Conservation (phyloP, 2,329 filamentous ascomycete genomes). For the Achaetomium macrosporum region DNA sequence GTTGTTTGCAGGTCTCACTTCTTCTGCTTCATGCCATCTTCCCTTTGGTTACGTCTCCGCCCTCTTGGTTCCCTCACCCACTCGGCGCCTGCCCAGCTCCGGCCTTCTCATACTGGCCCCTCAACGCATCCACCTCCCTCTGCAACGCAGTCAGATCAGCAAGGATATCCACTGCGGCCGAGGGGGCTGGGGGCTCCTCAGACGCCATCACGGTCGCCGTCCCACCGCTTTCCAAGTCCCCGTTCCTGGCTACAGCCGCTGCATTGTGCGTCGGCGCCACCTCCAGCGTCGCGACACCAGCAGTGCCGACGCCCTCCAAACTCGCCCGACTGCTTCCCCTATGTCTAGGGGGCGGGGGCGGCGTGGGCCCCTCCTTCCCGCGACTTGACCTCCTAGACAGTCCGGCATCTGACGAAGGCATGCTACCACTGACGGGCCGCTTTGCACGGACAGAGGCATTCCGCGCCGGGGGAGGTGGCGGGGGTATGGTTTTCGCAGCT, state of each 20-base stretch:
- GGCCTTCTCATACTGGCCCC: slow-evolving; percentile 35
- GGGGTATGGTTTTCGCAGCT: slow-evolving; percentile 29
- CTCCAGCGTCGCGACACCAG: neutral
- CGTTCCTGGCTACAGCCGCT: neutral
- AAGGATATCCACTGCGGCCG: slow-evolving; percentile 54
- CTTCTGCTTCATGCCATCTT: too few species aligned
- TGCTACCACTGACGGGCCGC: slow-evolving; percentile 36
- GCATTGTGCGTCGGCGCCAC: neutral
- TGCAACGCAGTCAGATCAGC: slow-evolving; percentile 67
- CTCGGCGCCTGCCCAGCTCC: neutral
- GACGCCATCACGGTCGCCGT: neutral
- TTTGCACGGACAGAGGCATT: slow-evolving; percentile 33
- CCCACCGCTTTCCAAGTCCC: slow-evolving; percentile 4
- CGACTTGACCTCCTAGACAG: slow-evolving; percentile 17
- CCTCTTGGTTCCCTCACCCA: neutral
- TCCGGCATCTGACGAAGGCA: neutral
- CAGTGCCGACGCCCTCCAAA: neutral
- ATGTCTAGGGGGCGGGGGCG: slow-evolving; percentile 31
- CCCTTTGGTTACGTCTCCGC: too few species aligned
- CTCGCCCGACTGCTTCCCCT: slow-evolving; percentile 9
- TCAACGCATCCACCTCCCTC: slow-evolving; percentile 66
- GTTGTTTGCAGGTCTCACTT: too few species aligned
- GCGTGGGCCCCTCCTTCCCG: slow-evolving; percentile 22
- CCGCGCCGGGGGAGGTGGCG: slow-evolving; percentile 32
- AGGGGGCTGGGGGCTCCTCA: too few species aligned